A percentile compares a stretch with the other conserved stretches of the same genome.
Evolutionary conservation across 2,329 filamentous ascomycete genomes (phyloP).

Genomic region (Cyphellophora europaea): DNA sequence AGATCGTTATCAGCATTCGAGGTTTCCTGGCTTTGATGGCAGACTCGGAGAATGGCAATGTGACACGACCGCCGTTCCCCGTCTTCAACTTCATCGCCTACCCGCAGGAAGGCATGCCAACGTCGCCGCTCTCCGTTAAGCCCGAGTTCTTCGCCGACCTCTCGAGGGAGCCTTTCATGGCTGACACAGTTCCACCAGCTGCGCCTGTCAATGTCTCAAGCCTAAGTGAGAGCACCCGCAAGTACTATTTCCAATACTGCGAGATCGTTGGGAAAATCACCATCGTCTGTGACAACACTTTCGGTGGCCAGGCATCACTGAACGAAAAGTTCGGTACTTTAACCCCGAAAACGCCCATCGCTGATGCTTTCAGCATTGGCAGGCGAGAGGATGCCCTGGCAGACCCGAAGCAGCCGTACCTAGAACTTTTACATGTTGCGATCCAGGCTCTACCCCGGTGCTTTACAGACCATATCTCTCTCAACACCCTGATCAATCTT

Average conservation of each 20-base stretch:
- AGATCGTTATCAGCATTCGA: conserved; percentile 93
- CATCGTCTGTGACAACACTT: conserved; percentile 91
- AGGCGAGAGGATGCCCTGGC: conserved; percentile 70
- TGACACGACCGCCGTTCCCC: conserved; percentile 73
- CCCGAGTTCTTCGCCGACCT: conserved; percentile 27
- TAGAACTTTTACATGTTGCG: conserved; percentile 88
- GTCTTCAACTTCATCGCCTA: conserved; percentile 37
- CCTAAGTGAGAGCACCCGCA: conserved; percentile 67
- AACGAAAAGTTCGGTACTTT: conserved; percentile 83
- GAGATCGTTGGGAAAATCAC: conserved; percentile 94
- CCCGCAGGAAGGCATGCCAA: conserved; percentile 27
- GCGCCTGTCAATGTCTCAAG: conserved; percentile 47
- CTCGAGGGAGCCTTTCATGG: conserved; percentile 24
- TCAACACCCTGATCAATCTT: conserved; percentile 88
- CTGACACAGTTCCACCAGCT: conserved; percentile 21
- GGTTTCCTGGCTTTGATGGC: conserved; percentile 89
- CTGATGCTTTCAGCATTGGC: conserved; percentile 77
- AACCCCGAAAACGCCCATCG: conserved; percentile 83
- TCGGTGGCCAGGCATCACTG: conserved; percentile 87
- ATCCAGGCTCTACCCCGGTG: conserved; percentile 94
- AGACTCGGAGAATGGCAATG: conserved; percentile 77
- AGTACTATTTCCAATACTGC: conserved; percentile 85
- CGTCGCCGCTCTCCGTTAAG: conserved; percentile 25
- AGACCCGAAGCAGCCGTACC: conserved; percentile 89
- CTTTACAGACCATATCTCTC: conserved; percentile 78